A percentile compares a stretch with the other conserved stretches of the same genome.
Conservation (phyloP, 2,329 filamentous ascomycete genomes). For the Myriosclerotinia scirpicola region DNA sequence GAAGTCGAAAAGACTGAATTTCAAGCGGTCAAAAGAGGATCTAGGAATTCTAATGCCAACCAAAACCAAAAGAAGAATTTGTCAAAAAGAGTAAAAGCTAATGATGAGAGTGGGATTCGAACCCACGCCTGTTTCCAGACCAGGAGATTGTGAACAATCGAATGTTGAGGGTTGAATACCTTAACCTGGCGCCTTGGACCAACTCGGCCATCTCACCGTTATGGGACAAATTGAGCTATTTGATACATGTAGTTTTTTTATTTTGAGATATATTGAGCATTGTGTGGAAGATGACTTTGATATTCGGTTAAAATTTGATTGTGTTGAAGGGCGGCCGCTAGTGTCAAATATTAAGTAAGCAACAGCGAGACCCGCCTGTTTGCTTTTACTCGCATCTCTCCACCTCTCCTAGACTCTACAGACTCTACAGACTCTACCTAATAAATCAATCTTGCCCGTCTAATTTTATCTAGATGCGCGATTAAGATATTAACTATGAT, state of each 20-base stretch:
- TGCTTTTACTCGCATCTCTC: no score
- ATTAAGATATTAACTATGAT: neutral
- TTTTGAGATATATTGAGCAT: rapidly evolving
- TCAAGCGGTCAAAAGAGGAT: neutral
- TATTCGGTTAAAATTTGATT: neutral
- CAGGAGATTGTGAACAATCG: neutral
- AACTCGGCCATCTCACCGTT: conserved; percentile 21
- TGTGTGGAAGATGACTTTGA: neutral
- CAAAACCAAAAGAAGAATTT: neutral
- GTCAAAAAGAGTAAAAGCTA: neutral
- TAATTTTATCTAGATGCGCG: neutral
- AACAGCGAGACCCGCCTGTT: neutral
- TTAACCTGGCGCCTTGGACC: conserved; percentile 24
- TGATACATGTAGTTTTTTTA: rapidly evolving
- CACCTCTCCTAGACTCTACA: no score
- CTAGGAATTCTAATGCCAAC: no score
- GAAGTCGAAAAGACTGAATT: neutral
- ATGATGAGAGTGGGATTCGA: conserved; percentile 44
- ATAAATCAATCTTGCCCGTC: neutral
- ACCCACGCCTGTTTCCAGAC: conserved; percentile 40
- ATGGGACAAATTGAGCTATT: neutral
- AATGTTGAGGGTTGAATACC: neutral
- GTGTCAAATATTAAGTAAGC: neutral
- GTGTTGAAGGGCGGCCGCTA: neutral
- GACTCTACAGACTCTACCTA: neutral